Evolutionary conservation across 2,329 filamentous ascomycete genomes (phyloP), one percentile per base, ranked within the genome.

Genomic region (Esteya vermicola): DNA sequence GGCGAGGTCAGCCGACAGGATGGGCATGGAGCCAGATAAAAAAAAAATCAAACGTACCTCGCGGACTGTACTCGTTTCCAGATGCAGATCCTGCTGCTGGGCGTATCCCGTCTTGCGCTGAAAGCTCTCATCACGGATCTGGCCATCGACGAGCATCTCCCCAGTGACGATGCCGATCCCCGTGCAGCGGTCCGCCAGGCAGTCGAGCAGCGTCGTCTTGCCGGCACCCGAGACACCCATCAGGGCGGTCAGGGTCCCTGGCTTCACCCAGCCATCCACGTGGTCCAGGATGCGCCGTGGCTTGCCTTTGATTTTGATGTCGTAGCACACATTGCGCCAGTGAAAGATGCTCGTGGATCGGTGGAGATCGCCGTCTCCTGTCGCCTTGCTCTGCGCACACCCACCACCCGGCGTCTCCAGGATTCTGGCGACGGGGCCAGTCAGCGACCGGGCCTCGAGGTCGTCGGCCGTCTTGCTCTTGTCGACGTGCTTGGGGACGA

Each of bases 181-280:
- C 1, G 82, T 85, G 13, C 81, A 81, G 56, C 86, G 80, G 43
- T 82, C 83, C 34, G 88, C 88, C 48, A 95, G 68, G 28, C 84
- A 83, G 58, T 94, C 84, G 26, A 95, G 64, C 22, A 94, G 71
- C 1, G 86, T 93, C 0, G 88, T 94, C 60, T 94, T 95, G 45
- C 88, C 88, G 19, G 88, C 88, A 49, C 88, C 86, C 25, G 81
- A 86, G 7, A 88, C 84, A 62, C 85, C 83, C 85, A 93, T 93
- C 4, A 93, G 68, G 27, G 85, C 86, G 13, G 86, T 94, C 40
- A 93, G 58, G 16, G 84, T 93, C 45, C 88, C 88, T 5, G 88
- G 86, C 59, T 93, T 91, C 43, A 94, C 85, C 83, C 84, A 94
- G 23, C 88, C 88, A 53, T 93, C 82, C 13, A 94, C 83, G 46